A percentile compares a stretch with the other conserved stretches of the same genome.
Conservation (phyloP, 2,329 filamentous ascomycete species). For the Huntiella savannae region DNA sequence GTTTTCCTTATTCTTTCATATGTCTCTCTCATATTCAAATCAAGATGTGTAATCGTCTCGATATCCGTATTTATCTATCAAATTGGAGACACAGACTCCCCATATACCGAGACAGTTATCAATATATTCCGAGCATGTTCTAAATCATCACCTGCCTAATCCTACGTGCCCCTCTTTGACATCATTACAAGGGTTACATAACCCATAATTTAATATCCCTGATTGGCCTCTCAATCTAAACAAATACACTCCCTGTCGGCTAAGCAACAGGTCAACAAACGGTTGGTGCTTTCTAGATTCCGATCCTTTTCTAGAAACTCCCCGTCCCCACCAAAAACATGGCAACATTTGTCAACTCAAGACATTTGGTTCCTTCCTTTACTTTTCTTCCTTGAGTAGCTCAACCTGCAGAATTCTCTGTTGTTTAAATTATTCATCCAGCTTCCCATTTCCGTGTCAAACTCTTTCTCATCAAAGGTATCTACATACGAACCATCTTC, state of each 20-base stretch:
- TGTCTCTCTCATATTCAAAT: neutral
- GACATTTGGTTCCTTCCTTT: too few relatives aligned
- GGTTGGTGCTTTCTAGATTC: neutral
- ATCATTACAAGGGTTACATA: neutral
- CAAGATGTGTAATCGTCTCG: too few relatives aligned
- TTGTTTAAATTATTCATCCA: too few relatives aligned
- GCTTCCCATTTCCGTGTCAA: too few relatives aligned
- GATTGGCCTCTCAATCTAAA: neutral
- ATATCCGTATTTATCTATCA: too few relatives aligned
- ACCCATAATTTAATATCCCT: neutral
- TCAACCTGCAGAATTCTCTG: too few relatives aligned
- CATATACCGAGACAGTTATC: neutral
- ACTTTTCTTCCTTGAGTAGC: too few relatives aligned
- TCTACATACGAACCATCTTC: too few relatives aligned
- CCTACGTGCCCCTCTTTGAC: neutral
- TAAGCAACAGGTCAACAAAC: conserved; percentile 1
- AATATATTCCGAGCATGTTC: neutral
- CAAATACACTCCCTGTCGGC: neutral
- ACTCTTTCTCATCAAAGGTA: too few relatives aligned
- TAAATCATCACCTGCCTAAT: neutral
- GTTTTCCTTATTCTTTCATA: neutral
- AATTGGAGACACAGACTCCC: neutral
- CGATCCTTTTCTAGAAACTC: too few relatives aligned
- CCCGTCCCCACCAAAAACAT: too few relatives aligned
- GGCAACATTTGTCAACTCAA: too few relatives aligned